phyloP scores from a whole-genome alignment of 495 filamentous ascomycete species.

The Penicillium roqueforti region DNA sequence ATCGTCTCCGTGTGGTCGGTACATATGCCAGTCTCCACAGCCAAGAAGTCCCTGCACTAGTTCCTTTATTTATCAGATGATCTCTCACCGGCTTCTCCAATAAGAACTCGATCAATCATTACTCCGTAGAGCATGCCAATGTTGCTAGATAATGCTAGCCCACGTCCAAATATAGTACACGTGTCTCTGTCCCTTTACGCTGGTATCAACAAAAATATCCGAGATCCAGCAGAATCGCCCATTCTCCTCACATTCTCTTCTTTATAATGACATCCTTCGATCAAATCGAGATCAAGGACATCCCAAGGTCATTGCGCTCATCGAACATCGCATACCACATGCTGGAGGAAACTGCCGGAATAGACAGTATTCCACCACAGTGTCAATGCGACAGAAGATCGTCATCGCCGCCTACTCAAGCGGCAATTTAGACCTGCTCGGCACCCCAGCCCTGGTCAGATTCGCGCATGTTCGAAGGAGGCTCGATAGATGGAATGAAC shows the following conservation, averaged over 20 bases:
- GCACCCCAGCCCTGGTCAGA: constrained; percentile 85
- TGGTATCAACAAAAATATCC: constrained; percentile 2
- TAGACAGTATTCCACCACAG: background rate
- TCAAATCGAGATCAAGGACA: background rate
- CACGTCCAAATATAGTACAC: constrained; percentile 18
- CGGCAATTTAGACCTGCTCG: constrained; percentile 67
- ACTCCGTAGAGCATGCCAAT: constrained; percentile 13
- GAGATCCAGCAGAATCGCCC: background rate
- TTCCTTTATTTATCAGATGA: constrained; percentile 4
- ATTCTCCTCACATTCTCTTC: background rate
- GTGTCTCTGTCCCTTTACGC: background rate
- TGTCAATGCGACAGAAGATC: background rate
- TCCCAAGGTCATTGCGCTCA: background rate
- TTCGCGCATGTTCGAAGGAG: constrained; percentile 96
- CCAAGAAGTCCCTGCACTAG: background rate
- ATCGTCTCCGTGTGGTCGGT: too few relatives aligned
- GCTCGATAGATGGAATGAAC: constrained; percentile 94
- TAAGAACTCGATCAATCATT: constrained; percentile 6
- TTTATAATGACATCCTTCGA: background rate
- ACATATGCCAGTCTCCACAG: too few relatives aligned
- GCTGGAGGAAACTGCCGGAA: background rate
- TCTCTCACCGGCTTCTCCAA: background rate
- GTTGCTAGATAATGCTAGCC: background rate
- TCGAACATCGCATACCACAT: background rate
- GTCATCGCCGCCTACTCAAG: constrained; percentile 2